Conservation (phyloP, 2,329 filamentous ascomycete species). For the Hirsutella thompsonii region DNA sequence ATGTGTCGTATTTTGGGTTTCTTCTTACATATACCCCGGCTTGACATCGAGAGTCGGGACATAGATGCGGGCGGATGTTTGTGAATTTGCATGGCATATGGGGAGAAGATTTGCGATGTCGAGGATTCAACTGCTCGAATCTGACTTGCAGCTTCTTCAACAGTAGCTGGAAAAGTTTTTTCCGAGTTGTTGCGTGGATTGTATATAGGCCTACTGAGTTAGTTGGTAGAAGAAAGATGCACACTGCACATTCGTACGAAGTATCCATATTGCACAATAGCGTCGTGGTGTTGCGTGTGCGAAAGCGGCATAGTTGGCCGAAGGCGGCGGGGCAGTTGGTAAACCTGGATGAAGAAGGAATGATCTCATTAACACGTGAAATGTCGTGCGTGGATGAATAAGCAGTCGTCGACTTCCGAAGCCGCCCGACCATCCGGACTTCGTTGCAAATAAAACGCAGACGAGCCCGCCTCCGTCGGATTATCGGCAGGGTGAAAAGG, state of each 20-base stretch:
- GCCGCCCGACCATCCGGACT: slow-evolving; percentile 2
- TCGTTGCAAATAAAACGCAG: background rate
- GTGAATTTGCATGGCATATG: background rate
- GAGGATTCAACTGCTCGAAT: background rate
- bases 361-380: slow-evolving; percentile 9
- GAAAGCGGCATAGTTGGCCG: too few species aligned
- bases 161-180: background rate
- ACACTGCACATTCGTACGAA: too few species aligned
- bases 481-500: too few species aligned
- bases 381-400: slow-evolving; percentile 11
- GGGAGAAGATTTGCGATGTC: background rate
- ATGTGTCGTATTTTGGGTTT: too few species aligned
- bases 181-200: background rate
- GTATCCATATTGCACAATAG: too few species aligned
- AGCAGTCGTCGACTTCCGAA: slow-evolving; percentile 2
- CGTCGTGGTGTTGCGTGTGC: too few species aligned
- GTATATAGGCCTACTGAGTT: too few species aligned
- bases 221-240: too few species aligned
- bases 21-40: too few species aligned
- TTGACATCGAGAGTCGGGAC: too few species aligned
- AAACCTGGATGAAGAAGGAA: background rate
- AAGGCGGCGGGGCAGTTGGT: too few species aligned
- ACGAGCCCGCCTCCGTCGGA: background rate
- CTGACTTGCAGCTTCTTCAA: background rate
- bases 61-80: background rate